Evolutionary conservation across 805 yeast genomes (phyloP), one percentile per base, ranked within the genome.

Genomic region (Jamesozyma spencerorum): DNA sequence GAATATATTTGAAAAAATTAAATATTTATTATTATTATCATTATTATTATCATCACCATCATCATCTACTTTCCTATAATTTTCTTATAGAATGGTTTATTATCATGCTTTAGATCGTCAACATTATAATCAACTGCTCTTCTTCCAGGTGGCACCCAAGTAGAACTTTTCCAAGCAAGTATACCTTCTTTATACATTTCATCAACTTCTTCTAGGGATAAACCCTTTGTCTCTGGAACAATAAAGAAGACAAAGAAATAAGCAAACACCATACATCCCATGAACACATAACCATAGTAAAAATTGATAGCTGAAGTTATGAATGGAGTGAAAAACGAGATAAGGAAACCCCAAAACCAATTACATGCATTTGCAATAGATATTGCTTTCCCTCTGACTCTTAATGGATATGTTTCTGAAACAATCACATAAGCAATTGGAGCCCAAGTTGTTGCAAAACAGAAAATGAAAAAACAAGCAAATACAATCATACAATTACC

Each of bases 131-230:
- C 57, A 12, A 46, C 47, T 19, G 49, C 58, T 50, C 64, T 58
- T 58, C 60, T 50, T 26, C 66, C 47, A 31, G 77, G 68, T 50
- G 82, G 81, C 39, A 66, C 68, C 77, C 75, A 80, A 42, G 51
- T 51, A 19, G 68, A 38, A 13, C 81, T 77, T 41, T 62, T 57
- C 74, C 74, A 70, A 38, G 75, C 66, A 40, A 59, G 49, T 31
- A 64, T 65, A 49, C 61, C 63, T 38, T 64, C 62, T 22, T 70
- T 59, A 53, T 67, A 71, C 69, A 79, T 66, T 55, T 74, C 79
- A 59, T 84, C 87, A 47, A 85, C 85, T 64, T 85, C 87, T 65
- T 85, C 94, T 59, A 85, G 72, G 34, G 84, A 72, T 54, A 84
- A 72, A 44, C 94, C 94, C 66, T 76, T 78, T 41, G 94, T 85